phyloP scores from a whole-genome alignment of 257 asterid species.

The Lycium ferocissimum region DNA sequence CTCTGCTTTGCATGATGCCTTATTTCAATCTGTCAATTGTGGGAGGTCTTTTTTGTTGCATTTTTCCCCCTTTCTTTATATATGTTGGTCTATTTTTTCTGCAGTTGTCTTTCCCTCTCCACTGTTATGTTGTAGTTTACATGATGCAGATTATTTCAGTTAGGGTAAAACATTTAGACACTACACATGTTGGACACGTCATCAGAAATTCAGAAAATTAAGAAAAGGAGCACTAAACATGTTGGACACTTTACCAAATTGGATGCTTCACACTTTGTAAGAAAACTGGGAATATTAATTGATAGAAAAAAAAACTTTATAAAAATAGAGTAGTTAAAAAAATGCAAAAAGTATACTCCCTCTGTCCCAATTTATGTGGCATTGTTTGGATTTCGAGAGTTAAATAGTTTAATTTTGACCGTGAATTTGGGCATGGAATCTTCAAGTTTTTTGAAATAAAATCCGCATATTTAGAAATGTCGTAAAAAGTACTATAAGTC shows the following conservation, averaged over 20 bases:
- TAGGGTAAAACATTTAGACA: neutral
- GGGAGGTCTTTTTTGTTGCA: neutral
- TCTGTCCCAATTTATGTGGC: no score
- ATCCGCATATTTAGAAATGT: no score
- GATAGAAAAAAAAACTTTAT: neutral
- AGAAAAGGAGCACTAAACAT: neutral
- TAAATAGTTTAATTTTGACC: no score
- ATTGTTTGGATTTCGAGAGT: no score
- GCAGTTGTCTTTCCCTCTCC: neutral
- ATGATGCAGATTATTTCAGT: neutral
- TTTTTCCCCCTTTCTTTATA: neutral
- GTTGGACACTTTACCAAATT: neutral
- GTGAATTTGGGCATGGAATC: no score
- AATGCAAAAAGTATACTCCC: neutral
- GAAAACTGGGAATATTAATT: neutral
- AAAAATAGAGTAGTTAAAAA: neutral
- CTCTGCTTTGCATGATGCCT: neutral
- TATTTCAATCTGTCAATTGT: constrained; percentile 7
- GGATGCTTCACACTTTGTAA: no score
- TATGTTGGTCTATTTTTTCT: neutral
- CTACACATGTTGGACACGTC: neutral
- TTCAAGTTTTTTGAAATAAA: no score
- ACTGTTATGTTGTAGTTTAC: neutral
- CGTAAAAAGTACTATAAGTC: no score
- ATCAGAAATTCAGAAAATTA: neutral